Evolutionary conservation across 2,329 filamentous ascomycete species (phyloP).

Genomic region (Cordyceps cateniannulata): DNA sequence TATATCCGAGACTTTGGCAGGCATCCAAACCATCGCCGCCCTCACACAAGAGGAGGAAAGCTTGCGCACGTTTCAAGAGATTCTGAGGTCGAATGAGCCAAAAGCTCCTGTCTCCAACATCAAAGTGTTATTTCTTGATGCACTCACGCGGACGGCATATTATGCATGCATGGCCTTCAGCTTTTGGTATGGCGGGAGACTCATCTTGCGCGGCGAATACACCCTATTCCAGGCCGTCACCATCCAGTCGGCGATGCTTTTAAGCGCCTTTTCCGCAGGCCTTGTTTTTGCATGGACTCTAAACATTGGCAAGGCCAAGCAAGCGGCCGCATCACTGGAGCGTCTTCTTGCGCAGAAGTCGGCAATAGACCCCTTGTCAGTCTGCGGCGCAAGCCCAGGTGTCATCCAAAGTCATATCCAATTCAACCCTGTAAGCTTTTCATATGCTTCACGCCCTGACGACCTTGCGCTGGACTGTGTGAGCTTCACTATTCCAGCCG

Average conservation of each 20-base stretch:
- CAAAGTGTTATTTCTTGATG: conserved; percentile 2
- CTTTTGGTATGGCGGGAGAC: conserved; percentile 13
- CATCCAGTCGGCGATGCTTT: background rate
- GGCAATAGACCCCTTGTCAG: background rate
- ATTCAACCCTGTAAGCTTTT: background rate
- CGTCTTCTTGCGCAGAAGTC: background rate
- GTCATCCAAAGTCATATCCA: background rate
- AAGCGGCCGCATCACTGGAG: background rate
- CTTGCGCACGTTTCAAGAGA: background rate
- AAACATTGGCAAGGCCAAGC: background rate
- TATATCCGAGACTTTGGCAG: background rate
- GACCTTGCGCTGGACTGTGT: background rate
- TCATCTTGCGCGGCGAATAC: background rate
- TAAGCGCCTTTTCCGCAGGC: background rate
- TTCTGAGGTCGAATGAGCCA: background rate
- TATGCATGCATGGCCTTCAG: conserved; percentile 10
- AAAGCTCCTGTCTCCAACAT: background rate
- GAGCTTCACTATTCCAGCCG: background rate
- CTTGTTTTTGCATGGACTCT: background rate
- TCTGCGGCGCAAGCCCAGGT: background rate
- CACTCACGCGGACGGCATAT: background rate
- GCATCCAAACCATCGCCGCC: background rate
- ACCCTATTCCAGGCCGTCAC: background rate
- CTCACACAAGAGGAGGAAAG: background rate
- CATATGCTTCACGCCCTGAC: background rate